Conservation (phyloP, 129 eudicot species). For the Gnaphalium uliginosum region DNA sequence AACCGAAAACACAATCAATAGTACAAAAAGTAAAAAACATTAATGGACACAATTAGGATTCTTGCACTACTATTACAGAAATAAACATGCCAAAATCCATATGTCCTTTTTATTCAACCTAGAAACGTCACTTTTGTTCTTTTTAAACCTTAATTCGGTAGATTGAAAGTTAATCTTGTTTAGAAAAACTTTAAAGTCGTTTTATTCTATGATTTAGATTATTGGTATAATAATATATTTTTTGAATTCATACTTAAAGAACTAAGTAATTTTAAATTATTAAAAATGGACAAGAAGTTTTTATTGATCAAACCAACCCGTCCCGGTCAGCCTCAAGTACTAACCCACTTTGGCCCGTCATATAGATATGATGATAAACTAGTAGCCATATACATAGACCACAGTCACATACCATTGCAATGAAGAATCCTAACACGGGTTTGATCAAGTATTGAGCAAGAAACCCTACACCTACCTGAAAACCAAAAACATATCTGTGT, state of each 20-base stretch:
- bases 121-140: too few species aligned
- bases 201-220: background rate
- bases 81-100: background rate
- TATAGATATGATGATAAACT: background rate
- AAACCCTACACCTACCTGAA: constrained; percentile 96
- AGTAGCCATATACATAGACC: background rate
- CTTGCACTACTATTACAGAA: background rate
- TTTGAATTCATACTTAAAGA: too few species aligned
- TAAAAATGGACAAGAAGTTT: too few species aligned
- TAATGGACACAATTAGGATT: background rate
- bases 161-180: too few species aligned
- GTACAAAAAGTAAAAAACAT: background rate
- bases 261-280: too few species aligned
- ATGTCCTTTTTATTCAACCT: too few species aligned
- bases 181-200: too few species aligned
- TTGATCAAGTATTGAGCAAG: constrained; percentile 92
- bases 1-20: background rate
- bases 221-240: too few species aligned
- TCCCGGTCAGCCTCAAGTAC: too few species aligned
- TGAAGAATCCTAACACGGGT: constrained; percentile 79
- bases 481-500: constrained; percentile 15
- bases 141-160: too few species aligned
- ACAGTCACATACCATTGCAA: constrained; percentile 71
- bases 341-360: too few species aligned
- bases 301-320: too few species aligned